These are phyloP conservation scores for Leonotis leonurus DNA, from an alignment of 257 asterid species.

Conservation along the genomic window DNA sequence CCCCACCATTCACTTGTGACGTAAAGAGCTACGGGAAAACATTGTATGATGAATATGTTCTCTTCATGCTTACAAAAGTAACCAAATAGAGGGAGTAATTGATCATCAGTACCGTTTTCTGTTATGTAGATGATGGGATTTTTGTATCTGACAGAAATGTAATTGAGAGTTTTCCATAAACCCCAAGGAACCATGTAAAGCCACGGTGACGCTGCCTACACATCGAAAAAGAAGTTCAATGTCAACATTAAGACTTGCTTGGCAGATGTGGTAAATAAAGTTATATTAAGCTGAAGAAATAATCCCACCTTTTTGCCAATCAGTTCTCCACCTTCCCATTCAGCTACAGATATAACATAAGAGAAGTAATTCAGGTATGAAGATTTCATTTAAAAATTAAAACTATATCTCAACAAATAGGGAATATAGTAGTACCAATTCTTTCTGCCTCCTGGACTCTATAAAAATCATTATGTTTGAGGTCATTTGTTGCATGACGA, in stretches of 20 bases:
- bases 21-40: not conserved
- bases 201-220: constrained; percentile 51
- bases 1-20: not conserved
- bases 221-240: not conserved
- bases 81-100: not conserved
- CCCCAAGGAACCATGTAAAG: constrained; percentile 57
- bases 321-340: constrained; percentile 45
- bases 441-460: constrained; percentile 42
- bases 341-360: constrained; percentile 31
- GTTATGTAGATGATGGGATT: constrained; percentile 41
- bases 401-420: not conserved
- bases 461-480: constrained; percentile 35
- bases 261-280: not conserved
- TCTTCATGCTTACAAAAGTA: not conserved
- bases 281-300: not conserved
- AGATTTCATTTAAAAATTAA: not conserved
- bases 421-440: constrained; percentile 29
- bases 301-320: constrained; percentile 42
- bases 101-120: constrained; percentile 31
- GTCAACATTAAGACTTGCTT: not conserved
- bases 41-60: not conserved
- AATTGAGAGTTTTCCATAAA: constrained; percentile 36
- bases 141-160: constrained; percentile 36
- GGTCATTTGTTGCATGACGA: constrained; percentile 26
- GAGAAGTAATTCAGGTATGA: not conserved